Base-by-base conservation (phyloP, 495 filamentous ascomycete genomes). In the Hypoxylon crocopeplum region DNA sequence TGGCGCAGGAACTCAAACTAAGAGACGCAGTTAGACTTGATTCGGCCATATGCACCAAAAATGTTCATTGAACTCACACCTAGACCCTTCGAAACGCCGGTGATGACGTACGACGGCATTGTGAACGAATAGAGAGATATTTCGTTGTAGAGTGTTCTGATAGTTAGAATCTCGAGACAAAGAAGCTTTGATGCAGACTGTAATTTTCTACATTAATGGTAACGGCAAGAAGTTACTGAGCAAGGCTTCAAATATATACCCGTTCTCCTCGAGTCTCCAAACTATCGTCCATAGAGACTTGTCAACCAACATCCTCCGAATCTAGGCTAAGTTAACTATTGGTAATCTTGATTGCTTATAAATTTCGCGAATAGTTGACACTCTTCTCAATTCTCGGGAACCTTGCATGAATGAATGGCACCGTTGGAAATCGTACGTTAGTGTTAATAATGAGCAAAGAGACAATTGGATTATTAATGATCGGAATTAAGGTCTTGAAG, bases 1-100 rank as follows among this genome's bases (percentile, higher is more conserved):
- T 72, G 62, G 40, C 56, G 56, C 7, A 75, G 21, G 48, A 71
- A 70, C 47, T 63, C 66, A 10, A 17, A 41, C 38, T 41, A 24
- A 3, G 10, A 13, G 24, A 8, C 4, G 22, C 8, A 3, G 10
- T 41, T 17, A 41, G 38, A 41, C 10, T 41, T 8, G 8, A 8
- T 13, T 22, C 19, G 2, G 7, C 6, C 19, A 1, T 13, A 7
- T 8, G 8, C 11, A 5, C 15, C 13, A 1, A 21, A 1, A 8
- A 11, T 21, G 12, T 8, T 3, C 4, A 16, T 41, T 21, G 12
- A 11, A 41, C 38, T 41, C 19, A 41, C 38, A 11, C 38, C 38
- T 13, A 41, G 38, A 8, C 38, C 38, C 12, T 41, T 41, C 7
- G 38, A 41, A 41, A 41, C 38, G 7, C 38, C 38, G 19, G 38